Base-by-base conservation (phyloP, 805 yeast genomes). In the Schizosaccharomyces octosporus region DNA sequence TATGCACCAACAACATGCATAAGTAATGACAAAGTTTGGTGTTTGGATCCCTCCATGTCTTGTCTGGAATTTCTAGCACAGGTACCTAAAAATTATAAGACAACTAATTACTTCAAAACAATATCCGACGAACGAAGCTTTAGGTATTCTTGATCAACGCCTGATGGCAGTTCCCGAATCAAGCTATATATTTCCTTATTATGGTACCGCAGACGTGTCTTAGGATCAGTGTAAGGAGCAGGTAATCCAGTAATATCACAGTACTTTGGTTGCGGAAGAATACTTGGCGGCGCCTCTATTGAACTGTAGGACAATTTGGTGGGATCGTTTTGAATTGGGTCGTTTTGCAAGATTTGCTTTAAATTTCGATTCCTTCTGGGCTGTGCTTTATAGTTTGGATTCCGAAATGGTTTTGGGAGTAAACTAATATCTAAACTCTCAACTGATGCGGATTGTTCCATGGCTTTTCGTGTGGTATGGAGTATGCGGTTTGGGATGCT, bases 171-270 rank as follows among this genome's bases (percentile, higher is more conserved):
- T 65, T 81, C 81, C 69, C 81, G 81, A 61, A 78, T 74, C 41
- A 87, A 83, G 60, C 82, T 85, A 70, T 81, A 88, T 39, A 90
- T 83, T 70, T 89, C 96, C 59, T 81, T 81, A 69, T 89, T 83
- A 71, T 85, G 81, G 70, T 81, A 89, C 62, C 95, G 74, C 58
- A 89, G 73, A 57, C 84, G 83, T 24, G 82, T 76, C 4, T 66
- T 60, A 0, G 90, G 90, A 17, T 83, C 77, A 68, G 79, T 83
- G 74, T 89, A 89, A 43, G 72, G 77, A 0, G 88, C 89, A 59
- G 80, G 82, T 24, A 89, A 73, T 0, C 97, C 97, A 0, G 97
- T 90, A 59, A 89, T 81, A 69, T 90, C 97, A 70, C 97, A 89
- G 71, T 87, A 88, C 63, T 81, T 83, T 72, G 83, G 86, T 24